Percentiles rank a stretch among this genome's conserved stretches.
Conservation (phyloP, 148 eudicot species). For the Rhododendron henanense region DNA sequence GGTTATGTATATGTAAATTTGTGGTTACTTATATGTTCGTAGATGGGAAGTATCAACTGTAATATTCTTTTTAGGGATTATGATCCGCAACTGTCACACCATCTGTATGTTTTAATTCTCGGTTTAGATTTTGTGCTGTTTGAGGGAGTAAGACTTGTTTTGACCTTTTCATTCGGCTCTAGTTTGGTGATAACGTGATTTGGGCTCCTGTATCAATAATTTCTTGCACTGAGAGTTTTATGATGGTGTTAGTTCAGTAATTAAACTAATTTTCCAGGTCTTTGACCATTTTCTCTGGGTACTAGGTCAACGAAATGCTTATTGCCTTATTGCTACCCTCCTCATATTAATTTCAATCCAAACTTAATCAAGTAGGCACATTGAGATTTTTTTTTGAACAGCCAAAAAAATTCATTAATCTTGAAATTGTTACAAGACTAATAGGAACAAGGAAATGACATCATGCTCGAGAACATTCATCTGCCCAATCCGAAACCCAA, state of each 20-base stretch:
- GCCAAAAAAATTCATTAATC: too few species aligned
- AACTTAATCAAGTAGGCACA: not conserved
- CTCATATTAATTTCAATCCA: not conserved
- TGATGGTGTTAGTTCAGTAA: not conserved
- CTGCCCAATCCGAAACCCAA: too few species aligned
- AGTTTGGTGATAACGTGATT: not conserved
- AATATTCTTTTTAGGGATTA: too few species aligned
- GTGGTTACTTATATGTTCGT: not conserved
- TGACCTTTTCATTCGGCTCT: conserved; percentile 1
- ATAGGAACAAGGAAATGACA: too few species aligned
- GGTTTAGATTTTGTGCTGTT: not conserved
- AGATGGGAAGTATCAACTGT: too few species aligned
- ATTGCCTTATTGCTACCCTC: not conserved
- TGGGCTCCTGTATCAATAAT: not conserved
- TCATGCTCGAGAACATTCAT: too few species aligned
- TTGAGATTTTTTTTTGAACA: too few species aligned
- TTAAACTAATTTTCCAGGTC: not conserved
- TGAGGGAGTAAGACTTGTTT: not conserved
- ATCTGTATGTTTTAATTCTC: not conserved
- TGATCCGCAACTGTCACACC: too few species aligned
- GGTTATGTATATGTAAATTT: too few species aligned
- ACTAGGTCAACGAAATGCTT: not conserved
- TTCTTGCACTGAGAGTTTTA: not conserved
- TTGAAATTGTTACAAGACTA: too few species aligned
- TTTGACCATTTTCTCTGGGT: not conserved